phyloP scores from a whole-genome alignment of 495 filamentous ascomycete genomes.

The Niebla homalea region DNA sequence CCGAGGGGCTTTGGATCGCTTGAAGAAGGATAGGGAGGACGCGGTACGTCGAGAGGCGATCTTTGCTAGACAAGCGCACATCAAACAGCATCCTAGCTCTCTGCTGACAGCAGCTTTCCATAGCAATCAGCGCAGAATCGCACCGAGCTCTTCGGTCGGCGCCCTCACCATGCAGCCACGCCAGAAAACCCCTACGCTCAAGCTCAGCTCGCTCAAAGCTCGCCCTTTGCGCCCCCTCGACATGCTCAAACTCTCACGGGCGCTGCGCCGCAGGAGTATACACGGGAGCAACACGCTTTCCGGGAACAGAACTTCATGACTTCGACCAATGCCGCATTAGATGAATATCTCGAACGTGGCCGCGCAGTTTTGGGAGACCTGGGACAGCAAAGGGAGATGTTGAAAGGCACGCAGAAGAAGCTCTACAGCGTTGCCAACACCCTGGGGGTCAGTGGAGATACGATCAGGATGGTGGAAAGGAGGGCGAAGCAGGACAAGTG shows the following conservation, averaged over 20 bases:
- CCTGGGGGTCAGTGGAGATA: conserved; percentile 84
- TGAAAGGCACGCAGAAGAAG: conserved; percentile 84
- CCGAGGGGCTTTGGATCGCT: conserved; percentile 56
- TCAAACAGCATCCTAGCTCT: too few species aligned
- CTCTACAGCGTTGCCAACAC: conserved; percentile 92
- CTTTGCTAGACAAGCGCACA: too few species aligned
- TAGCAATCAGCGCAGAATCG: conserved; percentile 58
- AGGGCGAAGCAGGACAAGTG: conserved; percentile 91
- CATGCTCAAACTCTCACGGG: conserved; percentile 35
- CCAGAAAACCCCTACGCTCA: conserved; percentile 92
- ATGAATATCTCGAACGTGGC: conserved; percentile 87
- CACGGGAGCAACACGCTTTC: conserved; percentile 69
- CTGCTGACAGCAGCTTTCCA: conserved; percentile 3
- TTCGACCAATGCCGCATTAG: conserved; percentile 65
- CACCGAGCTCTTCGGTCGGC: conserved; percentile 76
- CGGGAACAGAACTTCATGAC: conserved; percentile 80
- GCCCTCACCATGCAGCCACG: conserved; percentile 72
- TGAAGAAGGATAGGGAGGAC: conserved; percentile 66
- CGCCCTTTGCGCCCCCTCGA: conserved; percentile 27
- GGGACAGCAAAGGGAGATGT: conserved; percentile 77
- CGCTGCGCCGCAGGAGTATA: conserved; percentile 42
- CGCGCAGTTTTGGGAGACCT: conserved; percentile 81
- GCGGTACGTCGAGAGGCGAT: conserved; percentile 42
- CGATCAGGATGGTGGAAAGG: conserved; percentile 88
- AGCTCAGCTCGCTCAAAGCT: conserved; percentile 41